phyloP scores from a whole-genome alignment of 176 grass and related monocot genomes.

The Themeda triandra region DNA sequence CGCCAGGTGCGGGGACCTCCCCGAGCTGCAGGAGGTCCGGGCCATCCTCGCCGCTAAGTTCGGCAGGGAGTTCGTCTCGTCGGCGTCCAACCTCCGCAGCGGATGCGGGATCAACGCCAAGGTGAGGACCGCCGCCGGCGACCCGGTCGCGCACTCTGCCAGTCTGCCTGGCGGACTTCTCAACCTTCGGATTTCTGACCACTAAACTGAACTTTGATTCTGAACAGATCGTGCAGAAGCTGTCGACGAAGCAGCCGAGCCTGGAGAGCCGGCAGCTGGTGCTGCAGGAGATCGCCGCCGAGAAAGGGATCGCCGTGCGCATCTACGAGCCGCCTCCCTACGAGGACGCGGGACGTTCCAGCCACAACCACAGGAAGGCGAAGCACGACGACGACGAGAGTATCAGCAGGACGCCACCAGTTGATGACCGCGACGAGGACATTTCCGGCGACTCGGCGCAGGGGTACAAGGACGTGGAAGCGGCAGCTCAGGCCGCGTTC shows the following conservation, averaged over 20 bases:
- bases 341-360: background rate
- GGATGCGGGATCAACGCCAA: slow-evolving; percentile 62
- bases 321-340: slow-evolving; percentile 15
- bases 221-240: slow-evolving; percentile 77
- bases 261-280: slow-evolving; percentile 63
- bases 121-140: slow-evolving; percentile 5
- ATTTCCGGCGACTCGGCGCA: background rate
- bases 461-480: slow-evolving; percentile 59
- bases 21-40: slow-evolving; percentile 69
- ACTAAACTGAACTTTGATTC: background rate
- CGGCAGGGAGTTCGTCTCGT: slow-evolving; percentile 59
- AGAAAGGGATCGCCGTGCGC: slow-evolving; percentile 66
- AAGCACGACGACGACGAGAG: background rate
- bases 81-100: slow-evolving; percentile 49
- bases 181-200: background rate
- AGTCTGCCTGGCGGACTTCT: background rate
- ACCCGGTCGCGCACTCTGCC: background rate
- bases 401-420: background rate
- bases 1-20: slow-evolving; percentile 66
- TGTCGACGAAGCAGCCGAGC: slow-evolving; percentile 64
- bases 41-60: slow-evolving; percentile 53
- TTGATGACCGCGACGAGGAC: slow-evolving; percentile 1
- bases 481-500: slow-evolving; percentile 83
- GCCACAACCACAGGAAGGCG: background rate
- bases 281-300: slow-evolving; percentile 73